A percentile compares a stretch with the other conserved stretches of the same genome.
Conservation (phyloP, 306 rosid species). For the Morella rubra region DNA sequence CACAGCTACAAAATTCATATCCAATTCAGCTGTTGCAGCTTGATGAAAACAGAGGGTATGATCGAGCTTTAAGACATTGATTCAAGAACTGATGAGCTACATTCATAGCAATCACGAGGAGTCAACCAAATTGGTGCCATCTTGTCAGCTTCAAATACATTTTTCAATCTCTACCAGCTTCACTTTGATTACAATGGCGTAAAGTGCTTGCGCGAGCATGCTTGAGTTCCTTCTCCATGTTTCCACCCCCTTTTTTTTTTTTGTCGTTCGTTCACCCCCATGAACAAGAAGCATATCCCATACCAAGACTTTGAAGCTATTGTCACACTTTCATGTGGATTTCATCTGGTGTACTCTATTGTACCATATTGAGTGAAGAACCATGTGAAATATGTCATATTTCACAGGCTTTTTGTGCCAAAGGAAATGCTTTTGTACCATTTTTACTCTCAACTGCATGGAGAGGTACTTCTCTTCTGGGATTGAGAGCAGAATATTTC, state of each 20-base stretch:
- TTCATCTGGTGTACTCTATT: slow-evolving; percentile 57
- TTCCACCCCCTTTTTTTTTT: neutral
- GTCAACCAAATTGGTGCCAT: neutral
- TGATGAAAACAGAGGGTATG: neutral
- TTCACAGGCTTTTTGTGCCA: slow-evolving; percentile 62
- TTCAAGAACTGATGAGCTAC: no score
- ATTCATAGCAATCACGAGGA: neutral
- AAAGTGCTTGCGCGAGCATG: neutral
- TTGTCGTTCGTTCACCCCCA: no score
- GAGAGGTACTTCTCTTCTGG: slow-evolving; percentile 57
- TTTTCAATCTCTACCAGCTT: neutral
- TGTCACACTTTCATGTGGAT: slow-evolving; percentile 17
- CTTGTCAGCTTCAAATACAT: neutral
- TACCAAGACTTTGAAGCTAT: neutral
- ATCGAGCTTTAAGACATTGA: no score
- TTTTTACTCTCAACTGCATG: slow-evolving; percentile 55
- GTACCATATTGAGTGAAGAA: slow-evolving; percentile 76
- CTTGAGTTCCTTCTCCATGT: neutral
- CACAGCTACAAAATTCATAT: neutral
- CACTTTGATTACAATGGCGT: neutral
- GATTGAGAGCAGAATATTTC: slow-evolving; percentile 68
- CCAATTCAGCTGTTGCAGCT: neutral
- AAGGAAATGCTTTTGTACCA: slow-evolving; percentile 63
- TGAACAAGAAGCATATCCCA: neutral
- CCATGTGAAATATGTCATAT: slow-evolving; percentile 79